Conservation (phyloP, 225 moss, liverwort and hornwort genomes). For the Sphagnum contortum region DNA sequence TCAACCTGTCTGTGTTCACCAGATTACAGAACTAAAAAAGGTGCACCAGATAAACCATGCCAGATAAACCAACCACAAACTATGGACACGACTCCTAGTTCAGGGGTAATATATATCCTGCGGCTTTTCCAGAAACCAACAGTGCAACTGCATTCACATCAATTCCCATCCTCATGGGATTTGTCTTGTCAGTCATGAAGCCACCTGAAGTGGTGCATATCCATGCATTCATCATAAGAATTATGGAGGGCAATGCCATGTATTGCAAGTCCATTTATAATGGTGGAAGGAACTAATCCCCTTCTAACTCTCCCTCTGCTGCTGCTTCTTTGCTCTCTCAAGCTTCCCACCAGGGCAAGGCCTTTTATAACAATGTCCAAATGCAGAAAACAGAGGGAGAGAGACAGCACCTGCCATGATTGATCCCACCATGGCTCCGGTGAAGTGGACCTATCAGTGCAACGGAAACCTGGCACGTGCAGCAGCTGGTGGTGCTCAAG, state of each 20-base stretch:
- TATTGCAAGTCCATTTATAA: no score
- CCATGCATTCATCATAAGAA: no score
- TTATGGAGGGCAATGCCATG: no score
- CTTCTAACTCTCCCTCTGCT: no score
- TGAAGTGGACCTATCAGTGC: conserved; percentile 29
- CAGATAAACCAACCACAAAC: not conserved
- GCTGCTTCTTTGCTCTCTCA: no score
- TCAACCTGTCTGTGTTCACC: conserved; percentile 21
- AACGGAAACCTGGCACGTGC: conserved; percentile 26
- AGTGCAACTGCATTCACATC: not conserved
- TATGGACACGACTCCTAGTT: not conserved
- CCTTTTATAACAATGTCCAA: no score
- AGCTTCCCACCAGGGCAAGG: no score
- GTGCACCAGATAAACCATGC: not conserved
- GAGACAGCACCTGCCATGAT: conserved; percentile 25
- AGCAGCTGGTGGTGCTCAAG: conserved; percentile 14
- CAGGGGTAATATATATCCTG: not conserved
- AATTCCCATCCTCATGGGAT: no score
- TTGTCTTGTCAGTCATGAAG: no score
- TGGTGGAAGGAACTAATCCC: no score
- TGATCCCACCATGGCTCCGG: conserved; percentile 47
- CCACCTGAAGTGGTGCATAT: no score
- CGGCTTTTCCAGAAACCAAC: not conserved
- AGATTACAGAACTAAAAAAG: conserved; percentile 2
- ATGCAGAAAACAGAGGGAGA: no score